Percentiles rank a stretch among this genome's conserved stretches.
Evolutionary conservation across 1,284 basidiomycete genomes (phyloP).

Genomic region (Agaricales sp.): DNA sequence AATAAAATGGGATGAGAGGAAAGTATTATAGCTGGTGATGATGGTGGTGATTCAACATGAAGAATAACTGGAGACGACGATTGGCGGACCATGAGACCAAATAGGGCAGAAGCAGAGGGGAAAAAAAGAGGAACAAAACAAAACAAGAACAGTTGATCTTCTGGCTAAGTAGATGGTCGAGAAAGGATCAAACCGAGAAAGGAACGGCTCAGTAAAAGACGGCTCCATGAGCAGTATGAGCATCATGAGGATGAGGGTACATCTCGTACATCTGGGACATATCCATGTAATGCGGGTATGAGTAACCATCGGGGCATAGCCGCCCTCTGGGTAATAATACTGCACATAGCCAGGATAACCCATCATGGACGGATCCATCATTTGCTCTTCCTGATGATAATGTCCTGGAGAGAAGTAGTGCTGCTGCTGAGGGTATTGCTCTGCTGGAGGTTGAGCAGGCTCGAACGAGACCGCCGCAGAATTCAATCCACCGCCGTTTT

Average conservation of each 20-base stretch:
- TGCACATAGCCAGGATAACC: slow-evolving; percentile 44
- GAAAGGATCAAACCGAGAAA: slow-evolving; percentile 11
- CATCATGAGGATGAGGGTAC: slow-evolving; percentile 43
- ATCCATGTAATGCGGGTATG: slow-evolving; percentile 55
- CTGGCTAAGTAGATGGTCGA: too few species aligned
- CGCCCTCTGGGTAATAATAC: slow-evolving; percentile 49
- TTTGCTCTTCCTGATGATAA: slow-evolving; percentile 13
- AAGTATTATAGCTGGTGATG: too few species aligned
- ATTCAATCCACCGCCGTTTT: slow-evolving; percentile 17
- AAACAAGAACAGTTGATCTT: too few species aligned
- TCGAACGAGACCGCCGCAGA: slow-evolving; percentile 16
- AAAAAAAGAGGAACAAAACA: too few species aligned
- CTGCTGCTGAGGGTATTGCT: slow-evolving; percentile 1
- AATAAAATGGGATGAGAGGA: too few species aligned
- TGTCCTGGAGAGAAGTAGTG: slow-evolving; percentile 10
- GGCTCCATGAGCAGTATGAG: slow-evolving; percentile 27
- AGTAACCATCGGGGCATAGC: slow-evolving; percentile 37
- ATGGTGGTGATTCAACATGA: too few species aligned
- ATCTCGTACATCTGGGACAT: slow-evolving; percentile 56
- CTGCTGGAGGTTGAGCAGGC: slow-evolving; percentile 27
- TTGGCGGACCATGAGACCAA: too few species aligned
- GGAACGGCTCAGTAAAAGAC: slow-evolving; percentile 43
- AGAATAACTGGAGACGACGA: too few species aligned
- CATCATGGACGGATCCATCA: slow-evolving; percentile 31
- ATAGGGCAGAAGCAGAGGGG: too few species aligned